Conservation (phyloP, 148 eudicot genomes). For the Arctostaphylos glauca region DNA sequence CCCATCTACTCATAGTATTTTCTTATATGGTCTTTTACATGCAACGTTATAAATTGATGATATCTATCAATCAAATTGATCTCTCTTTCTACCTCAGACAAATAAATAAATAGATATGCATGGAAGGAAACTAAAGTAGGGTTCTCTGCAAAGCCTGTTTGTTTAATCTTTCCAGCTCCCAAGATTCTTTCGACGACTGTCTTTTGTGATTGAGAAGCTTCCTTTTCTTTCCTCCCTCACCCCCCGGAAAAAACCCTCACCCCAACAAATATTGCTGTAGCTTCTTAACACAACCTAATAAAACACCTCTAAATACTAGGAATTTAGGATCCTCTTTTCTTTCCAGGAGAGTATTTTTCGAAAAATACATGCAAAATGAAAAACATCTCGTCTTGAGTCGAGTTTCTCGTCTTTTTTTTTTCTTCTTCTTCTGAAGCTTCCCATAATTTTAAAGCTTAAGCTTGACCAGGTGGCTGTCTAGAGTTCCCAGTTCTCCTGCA, state of each 20-base stretch:
- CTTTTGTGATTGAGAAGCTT: constrained; percentile 30
- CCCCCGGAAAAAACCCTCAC: not conserved
- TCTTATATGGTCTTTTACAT: constrained; percentile 7
- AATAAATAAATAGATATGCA: not conserved
- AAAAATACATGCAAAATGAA: constrained; percentile 22
- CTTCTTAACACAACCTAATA: constrained; percentile 9
- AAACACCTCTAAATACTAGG: constrained; percentile 11
- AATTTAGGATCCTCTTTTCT: not conserved
- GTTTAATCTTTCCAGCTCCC: constrained; percentile 11
- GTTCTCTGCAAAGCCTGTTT: constrained; percentile 20
- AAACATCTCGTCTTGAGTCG: not conserved
- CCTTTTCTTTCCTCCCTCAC: constrained; percentile 10
- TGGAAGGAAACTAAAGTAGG: constrained; percentile 14
- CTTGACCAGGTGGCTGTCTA: constrained; percentile 44
- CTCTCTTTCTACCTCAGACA: not conserved
- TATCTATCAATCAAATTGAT: constrained; percentile 5
- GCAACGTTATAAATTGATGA: not conserved
- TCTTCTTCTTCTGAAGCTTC: not conserved
- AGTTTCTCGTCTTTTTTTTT: too few relatives aligned
- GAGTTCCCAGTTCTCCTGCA: constrained; percentile 63
- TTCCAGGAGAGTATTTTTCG: not conserved
- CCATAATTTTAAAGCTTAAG: constrained; percentile 15
- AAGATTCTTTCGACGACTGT: constrained; percentile 7
- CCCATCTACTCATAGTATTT: constrained; percentile 6
- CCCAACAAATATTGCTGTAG: constrained; percentile 13